Conservation (phyloP, 345 rosid species). For the Noccaea bulbosa region DNA sequence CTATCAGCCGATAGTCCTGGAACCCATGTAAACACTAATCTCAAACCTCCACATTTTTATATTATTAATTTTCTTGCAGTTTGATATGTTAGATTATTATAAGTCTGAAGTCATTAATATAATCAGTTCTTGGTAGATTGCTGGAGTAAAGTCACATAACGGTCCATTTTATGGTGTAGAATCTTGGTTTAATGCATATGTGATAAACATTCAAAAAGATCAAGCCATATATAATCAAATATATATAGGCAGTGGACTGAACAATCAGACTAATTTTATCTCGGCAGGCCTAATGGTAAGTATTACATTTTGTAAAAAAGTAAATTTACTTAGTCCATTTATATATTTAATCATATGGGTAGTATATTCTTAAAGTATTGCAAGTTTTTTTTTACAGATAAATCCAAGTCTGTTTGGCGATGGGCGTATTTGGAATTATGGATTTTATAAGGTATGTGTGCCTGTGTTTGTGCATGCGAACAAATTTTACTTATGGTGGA, state of each 20-base stretch:
- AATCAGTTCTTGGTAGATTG: too few species aligned
- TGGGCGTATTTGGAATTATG: background rate
- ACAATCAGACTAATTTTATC: background rate
- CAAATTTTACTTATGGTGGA: too few species aligned
- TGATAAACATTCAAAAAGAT: background rate
- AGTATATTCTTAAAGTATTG: background rate
- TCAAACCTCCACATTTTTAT: too few species aligned
- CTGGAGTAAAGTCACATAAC: background rate
- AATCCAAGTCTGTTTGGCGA: background rate
- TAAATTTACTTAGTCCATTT: too few species aligned
- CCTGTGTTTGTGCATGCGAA: too few species aligned
- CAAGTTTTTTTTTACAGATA: background rate
- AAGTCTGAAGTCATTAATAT: too few species aligned
- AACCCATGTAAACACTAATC: constrained; percentile 15
- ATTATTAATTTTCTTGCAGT: too few species aligned
- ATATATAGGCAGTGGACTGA: constrained; percentile 3
- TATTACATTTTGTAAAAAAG: background rate
- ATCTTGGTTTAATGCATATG: background rate
- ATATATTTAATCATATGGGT: background rate
- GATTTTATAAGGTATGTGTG: constrained; percentile 2
- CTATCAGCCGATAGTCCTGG: constrained; percentile 5
- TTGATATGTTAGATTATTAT: too few species aligned
- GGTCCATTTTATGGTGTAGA: constrained; percentile 20
- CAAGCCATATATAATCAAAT: constrained; percentile 27
- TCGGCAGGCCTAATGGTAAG: background rate